These are phyloP conservation scores for Microdochium paspali DNA, from an alignment of 2,329 filamentous ascomycete genomes.

Conservation along the genomic window DNA sequence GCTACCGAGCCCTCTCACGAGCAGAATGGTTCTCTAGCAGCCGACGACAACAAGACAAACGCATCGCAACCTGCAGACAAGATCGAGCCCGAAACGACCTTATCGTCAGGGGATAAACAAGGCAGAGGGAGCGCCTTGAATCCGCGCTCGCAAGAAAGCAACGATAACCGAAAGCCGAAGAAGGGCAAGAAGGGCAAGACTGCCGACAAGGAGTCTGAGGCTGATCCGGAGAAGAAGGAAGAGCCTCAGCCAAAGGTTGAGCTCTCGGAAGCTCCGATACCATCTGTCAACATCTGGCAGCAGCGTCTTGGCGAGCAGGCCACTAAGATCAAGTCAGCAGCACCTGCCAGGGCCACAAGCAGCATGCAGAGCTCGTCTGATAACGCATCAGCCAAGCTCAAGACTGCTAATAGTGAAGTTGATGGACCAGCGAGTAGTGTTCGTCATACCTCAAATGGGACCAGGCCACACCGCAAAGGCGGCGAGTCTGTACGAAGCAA, in stretches of 20 bases:
- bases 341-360: slow-evolving; percentile 4
- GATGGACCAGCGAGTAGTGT: slow-evolving; percentile 10
- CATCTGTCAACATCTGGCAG: slow-evolving; percentile 81
- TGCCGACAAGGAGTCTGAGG: slow-evolving; percentile 42
- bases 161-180: slow-evolving; percentile 51
- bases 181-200: slow-evolving; percentile 54
- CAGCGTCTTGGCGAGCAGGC: slow-evolving; percentile 61
- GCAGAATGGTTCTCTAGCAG: not conserved
- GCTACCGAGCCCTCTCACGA: not conserved
- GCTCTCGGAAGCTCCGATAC: slow-evolving; percentile 72
- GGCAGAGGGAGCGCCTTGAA: slow-evolving; percentile 52
- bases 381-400: not conserved
- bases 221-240: slow-evolving; percentile 44
- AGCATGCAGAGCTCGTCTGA: not conserved
- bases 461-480: slow-evolving; percentile 32
- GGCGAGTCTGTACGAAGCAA: slow-evolving; percentile 28
- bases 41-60: not conserved
- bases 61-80: slow-evolving; percentile 25
- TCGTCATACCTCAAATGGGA: slow-evolving; percentile 23
- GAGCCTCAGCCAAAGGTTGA: slow-evolving; percentile 50
- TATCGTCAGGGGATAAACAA: slow-evolving; percentile 33
- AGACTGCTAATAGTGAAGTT: slow-evolving; percentile 8
- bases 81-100: slow-evolving; percentile 26
- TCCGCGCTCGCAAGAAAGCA: slow-evolving; percentile 59
- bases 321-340: slow-evolving; percentile 36